Conservation (phyloP, 768 basidiomycete species). For the Auricularia cornea region DNA sequence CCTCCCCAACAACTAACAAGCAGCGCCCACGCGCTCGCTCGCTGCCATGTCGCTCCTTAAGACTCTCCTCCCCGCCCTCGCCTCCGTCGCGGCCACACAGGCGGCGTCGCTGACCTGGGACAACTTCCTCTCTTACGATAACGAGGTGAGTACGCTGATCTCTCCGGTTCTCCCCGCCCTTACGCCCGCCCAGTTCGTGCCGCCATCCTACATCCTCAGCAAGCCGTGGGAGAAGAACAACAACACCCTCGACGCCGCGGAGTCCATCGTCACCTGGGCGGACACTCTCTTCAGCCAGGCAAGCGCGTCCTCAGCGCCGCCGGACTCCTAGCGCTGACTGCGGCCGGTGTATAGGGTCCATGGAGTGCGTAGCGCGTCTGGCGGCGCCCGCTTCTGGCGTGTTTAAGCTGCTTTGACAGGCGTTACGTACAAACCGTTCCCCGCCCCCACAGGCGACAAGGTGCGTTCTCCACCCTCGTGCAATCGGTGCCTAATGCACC, state of each 20-base stretch:
- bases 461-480: not conserved
- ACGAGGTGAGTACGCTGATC: not conserved
- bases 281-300: not conserved
- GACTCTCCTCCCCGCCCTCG: not conserved
- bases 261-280: not conserved
- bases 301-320: not conserved
- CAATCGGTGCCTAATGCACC: not conserved
- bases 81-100: not conserved
- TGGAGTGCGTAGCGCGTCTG: conserved; percentile 58
- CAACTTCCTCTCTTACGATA: not conserved
- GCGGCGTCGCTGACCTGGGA: not conserved
- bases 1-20: not conserved
- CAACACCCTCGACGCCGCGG: not conserved
- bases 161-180: not conserved
- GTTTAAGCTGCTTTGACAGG: not conserved
- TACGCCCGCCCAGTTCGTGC: not conserved
- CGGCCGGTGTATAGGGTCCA: conserved; percentile 27
- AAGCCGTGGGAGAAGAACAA: conserved; percentile 1
- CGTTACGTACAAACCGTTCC: not conserved
- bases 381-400: conserved; percentile 14
- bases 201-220: not conserved
- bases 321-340: not conserved
- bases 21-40: not conserved
- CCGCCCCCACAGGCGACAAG: not conserved
- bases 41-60: not conserved